Percentiles rank a stretch among this genome's conserved stretches.
These are phyloP conservation scores for Umbelopsis sp. DNA, from an alignment of 192 early-diverging fungal species.

Conservation along the genomic window DNA sequence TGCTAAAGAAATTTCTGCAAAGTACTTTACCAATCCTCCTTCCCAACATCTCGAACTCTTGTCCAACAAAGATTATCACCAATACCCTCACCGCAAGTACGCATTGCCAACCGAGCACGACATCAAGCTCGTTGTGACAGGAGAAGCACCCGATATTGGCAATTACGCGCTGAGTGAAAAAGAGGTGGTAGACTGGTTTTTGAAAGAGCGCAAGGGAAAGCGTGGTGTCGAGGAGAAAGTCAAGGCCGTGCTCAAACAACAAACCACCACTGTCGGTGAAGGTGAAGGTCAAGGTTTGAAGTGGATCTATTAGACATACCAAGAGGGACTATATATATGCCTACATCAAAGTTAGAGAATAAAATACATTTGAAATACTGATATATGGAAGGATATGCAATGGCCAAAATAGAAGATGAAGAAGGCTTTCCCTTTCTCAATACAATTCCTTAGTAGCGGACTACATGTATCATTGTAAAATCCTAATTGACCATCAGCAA, in stretches of 20 bases:
- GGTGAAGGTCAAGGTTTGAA: constrained; percentile 34
- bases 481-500: too few species aligned
- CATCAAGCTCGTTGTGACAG: constrained; percentile 63
- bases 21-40: constrained; percentile 57
- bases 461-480: too few species aligned
- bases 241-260: constrained; percentile 60
- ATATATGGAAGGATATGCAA: neutral
- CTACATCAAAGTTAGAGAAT: too few species aligned
- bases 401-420: too few species aligned
- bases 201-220: constrained; percentile 61
- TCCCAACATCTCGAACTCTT: constrained; percentile 43
- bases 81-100: constrained; percentile 65
- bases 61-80: constrained; percentile 39
- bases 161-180: constrained; percentile 53
- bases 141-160: constrained; percentile 66
- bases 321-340: neutral
- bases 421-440: too few species aligned
- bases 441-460: too few species aligned
- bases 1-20: constrained; percentile 47
- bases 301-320: constrained; percentile 34
- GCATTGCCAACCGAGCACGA: constrained; percentile 71
- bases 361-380: neutral
- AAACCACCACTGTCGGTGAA: constrained; percentile 31
- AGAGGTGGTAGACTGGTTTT: constrained; percentile 65
- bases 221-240: constrained; percentile 73